A percentile compares a stretch with the other conserved stretches of the same genome.
phyloP scores from a whole-genome alignment of 1,139 yeast genomes.

The Taphrina populina region DNA sequence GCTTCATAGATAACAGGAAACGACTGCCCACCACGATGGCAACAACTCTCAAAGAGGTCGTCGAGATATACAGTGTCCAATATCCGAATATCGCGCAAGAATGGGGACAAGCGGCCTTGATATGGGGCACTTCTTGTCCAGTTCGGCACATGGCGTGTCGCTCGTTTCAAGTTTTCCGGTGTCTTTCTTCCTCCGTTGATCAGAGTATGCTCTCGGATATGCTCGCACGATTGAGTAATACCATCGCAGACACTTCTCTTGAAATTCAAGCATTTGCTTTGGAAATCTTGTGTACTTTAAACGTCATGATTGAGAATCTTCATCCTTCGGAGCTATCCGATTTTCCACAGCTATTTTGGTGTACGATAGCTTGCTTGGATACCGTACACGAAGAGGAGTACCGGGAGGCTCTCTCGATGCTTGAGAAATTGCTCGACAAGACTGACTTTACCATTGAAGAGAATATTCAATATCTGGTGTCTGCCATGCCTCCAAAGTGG shows the following conservation, averaged over 20 bases:
- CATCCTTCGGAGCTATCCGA: constrained; percentile 75
- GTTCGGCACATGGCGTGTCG: constrained; percentile 96
- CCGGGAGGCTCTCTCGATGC: constrained; percentile 76
- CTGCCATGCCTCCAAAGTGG: constrained; percentile 94
- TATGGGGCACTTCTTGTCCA: constrained; percentile 97
- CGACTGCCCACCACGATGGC: constrained; percentile 89
- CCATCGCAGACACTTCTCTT: constrained; percentile 80
- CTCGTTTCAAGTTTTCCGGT: constrained; percentile 87
- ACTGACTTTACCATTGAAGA: constrained; percentile 84
- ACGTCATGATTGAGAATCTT: constrained; percentile 84
- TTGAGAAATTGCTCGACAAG: constrained; percentile 79
- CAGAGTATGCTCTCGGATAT: constrained; percentile 88
- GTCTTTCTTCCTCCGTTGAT: constrained; percentile 73
- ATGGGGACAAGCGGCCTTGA: constrained; percentile 81
- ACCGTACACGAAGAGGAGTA: constrained; percentile 93
- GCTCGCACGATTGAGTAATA: constrained; percentile 88
- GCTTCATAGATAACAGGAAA: constrained; percentile 56
- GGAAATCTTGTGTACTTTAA: constrained; percentile 94
- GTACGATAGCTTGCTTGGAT: constrained; percentile 84
- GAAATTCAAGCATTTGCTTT: constrained; percentile 96
- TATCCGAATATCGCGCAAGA: constrained; percentile 63
- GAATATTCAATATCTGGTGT: constrained; percentile 74
- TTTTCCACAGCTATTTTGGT: constrained; percentile 95
- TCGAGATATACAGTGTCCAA: constrained; percentile 54
- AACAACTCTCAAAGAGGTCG: constrained; percentile 62